phyloP scores from a whole-genome alignment of 1,284 basidiomycete genomes.

The Melampsora americana region DNA sequence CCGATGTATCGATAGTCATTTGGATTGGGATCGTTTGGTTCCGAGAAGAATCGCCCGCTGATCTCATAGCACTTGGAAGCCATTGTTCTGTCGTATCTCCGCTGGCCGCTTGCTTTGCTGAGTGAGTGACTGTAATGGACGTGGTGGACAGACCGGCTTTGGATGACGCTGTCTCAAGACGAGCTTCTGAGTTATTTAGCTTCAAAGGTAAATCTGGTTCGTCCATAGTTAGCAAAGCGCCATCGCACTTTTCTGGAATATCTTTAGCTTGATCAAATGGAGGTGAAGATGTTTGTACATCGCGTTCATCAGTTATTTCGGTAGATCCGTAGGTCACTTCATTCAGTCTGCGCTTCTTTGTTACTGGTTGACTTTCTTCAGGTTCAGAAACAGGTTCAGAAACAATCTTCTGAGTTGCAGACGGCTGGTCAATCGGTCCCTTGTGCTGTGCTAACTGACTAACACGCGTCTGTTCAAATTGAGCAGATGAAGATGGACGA shows the following conservation, averaged over 20 bases:
- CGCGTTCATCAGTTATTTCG: background rate
- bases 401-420: background rate
- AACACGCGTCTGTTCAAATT: background rate
- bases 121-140: slow-evolving; percentile 7
- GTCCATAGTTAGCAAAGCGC: no score
- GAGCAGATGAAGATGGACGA: background rate
- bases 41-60: background rate
- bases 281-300: background rate
- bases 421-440: background rate
- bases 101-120: background rate
- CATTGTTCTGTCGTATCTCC: slow-evolving; percentile 13
- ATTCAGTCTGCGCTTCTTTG: no score
- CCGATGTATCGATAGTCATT: slow-evolving; percentile 38
- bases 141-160: background rate
- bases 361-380: background rate
- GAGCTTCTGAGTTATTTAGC: no score
- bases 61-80: slow-evolving; percentile 33
- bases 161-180: no score
- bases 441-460: background rate
- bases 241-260: no score
- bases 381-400: background rate
- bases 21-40: slow-evolving; percentile 15
- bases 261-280: background rate
- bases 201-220: no score
- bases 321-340: no score